phyloP scores from a whole-genome alignment of 2,329 filamentous ascomycete species.

The Neofusicoccum cordaticola region DNA sequence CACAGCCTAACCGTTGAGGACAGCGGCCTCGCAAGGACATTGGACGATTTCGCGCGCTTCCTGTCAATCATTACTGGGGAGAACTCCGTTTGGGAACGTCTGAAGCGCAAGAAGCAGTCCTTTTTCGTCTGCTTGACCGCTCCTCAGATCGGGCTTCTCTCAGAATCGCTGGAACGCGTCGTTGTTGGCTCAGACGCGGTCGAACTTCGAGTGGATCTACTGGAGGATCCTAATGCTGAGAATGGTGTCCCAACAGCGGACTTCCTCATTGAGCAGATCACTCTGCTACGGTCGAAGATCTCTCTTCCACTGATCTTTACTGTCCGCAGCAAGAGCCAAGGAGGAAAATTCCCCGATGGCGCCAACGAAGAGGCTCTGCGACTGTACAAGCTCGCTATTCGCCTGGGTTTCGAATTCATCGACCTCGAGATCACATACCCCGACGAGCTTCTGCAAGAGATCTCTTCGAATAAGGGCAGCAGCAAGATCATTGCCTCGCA shows the following conservation, averaged over 20 bases:
- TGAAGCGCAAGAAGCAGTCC: slow-evolving; percentile 66
- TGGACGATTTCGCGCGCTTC: slow-evolving; percentile 72
- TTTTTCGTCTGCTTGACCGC: slow-evolving; percentile 93
- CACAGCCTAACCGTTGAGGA: slow-evolving; percentile 68
- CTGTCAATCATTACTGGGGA: slow-evolving; percentile 66
- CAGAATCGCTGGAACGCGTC: slow-evolving; percentile 66
- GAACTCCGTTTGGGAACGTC: slow-evolving; percentile 52
- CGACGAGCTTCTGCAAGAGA: slow-evolving; percentile 66
- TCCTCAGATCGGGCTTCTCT: slow-evolving; percentile 65
- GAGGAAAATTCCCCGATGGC: slow-evolving; percentile 80
- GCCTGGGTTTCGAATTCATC: slow-evolving; percentile 85
- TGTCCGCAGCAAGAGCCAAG: slow-evolving; percentile 79
- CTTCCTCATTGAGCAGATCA: slow-evolving; percentile 77
- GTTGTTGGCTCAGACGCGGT: slow-evolving; percentile 88
- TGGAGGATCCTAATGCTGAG: slow-evolving; percentile 65
- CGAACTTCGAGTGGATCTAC: slow-evolving; percentile 86
- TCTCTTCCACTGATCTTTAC: slow-evolving; percentile 88
- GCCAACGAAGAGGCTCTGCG: slow-evolving; percentile 67
- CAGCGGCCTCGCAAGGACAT: slow-evolving; percentile 49
- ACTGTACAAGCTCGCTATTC: slow-evolving; percentile 75
- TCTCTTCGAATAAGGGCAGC: slow-evolving; percentile 66
- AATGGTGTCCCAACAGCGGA: slow-evolving; percentile 63
- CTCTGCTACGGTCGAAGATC: slow-evolving; percentile 69
- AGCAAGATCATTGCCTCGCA: slow-evolving; percentile 92
- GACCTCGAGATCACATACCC: slow-evolving; percentile 90